phyloP scores from a whole-genome alignment of 129 eudicot species.

The Artemisia annua region DNA sequence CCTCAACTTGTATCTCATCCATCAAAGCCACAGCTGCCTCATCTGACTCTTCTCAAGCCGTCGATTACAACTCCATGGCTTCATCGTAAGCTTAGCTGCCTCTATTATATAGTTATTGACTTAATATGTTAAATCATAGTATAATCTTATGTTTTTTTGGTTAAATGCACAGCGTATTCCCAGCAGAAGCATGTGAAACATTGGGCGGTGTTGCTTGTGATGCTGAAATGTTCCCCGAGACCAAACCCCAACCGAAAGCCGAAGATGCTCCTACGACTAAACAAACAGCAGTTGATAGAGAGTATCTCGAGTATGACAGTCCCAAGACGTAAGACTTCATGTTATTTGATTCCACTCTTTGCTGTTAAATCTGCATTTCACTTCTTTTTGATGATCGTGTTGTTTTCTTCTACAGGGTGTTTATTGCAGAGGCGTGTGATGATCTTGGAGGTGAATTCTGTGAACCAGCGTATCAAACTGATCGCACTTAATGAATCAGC shows the following conservation, averaged over 20 bases:
- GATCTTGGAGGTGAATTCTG: conserved; percentile 86
- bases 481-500: conserved; percentile 20
- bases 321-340: conserved; percentile 49
- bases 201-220: conserved; percentile 61
- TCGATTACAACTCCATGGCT: conserved; percentile 50
- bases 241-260: conserved; percentile 42
- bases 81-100: conserved; percentile 43
- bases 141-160: neutral
- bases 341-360: neutral
- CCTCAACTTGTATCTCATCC: conserved; percentile 3
- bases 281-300: conserved; percentile 21
- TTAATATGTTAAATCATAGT: neutral
- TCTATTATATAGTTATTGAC: neutral
- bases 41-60: conserved; percentile 24
- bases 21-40: conserved; percentile 32
- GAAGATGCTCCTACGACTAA: neutral
- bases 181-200: conserved; percentile 83
- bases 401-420: conserved; percentile 38
- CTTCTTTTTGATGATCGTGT: neutral
- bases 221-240: conserved; percentile 63
- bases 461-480: conserved; percentile 48
- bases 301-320: conserved; percentile 54
- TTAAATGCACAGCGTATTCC: conserved; percentile 53
- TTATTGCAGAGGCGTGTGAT: conserved; percentile 73
- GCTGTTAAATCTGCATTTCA: neutral